These are phyloP conservation scores for Tritrichomonas foetus DNA, from an alignment of 208 protist species.

Conservation along the genomic window DNA sequence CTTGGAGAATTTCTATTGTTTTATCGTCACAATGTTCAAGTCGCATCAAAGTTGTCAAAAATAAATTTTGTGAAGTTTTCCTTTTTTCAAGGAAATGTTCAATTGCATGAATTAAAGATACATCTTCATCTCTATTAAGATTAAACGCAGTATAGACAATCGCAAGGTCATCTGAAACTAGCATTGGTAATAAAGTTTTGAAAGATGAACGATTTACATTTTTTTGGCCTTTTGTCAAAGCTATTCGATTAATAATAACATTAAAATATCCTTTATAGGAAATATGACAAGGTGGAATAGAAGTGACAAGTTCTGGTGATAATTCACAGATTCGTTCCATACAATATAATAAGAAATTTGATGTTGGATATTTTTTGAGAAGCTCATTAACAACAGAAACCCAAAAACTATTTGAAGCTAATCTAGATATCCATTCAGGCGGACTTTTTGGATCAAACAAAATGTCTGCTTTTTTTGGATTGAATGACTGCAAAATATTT, in stretches of 20 bases:
- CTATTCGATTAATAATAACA: background rate
- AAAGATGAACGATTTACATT: background rate
- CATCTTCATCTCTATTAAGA: background rate
- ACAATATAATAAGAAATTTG: background rate
- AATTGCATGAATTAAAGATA: background rate
- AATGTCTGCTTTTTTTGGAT: background rate
- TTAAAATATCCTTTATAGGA: background rate
- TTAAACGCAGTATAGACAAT: background rate
- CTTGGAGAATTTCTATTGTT: too few relatives aligned
- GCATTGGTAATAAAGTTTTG: background rate
- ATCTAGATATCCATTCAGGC: background rate
- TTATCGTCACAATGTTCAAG: too few relatives aligned
- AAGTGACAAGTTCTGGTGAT: background rate
- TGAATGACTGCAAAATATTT: background rate
- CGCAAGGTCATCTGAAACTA: background rate
- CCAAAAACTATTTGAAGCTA: background rate
- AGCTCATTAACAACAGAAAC: background rate
- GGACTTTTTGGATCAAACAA: background rate
- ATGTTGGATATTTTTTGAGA: background rate
- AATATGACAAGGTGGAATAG: background rate
- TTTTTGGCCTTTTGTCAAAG: background rate
- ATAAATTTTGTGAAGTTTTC: too few relatives aligned
- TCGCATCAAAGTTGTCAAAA: too few relatives aligned
- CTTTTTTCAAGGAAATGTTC: too few relatives aligned
- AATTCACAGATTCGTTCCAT: background rate